These are phyloP conservation scores for Rubia peregrina DNA, from an alignment of 305 asterid species.

Conservation along the genomic window DNA sequence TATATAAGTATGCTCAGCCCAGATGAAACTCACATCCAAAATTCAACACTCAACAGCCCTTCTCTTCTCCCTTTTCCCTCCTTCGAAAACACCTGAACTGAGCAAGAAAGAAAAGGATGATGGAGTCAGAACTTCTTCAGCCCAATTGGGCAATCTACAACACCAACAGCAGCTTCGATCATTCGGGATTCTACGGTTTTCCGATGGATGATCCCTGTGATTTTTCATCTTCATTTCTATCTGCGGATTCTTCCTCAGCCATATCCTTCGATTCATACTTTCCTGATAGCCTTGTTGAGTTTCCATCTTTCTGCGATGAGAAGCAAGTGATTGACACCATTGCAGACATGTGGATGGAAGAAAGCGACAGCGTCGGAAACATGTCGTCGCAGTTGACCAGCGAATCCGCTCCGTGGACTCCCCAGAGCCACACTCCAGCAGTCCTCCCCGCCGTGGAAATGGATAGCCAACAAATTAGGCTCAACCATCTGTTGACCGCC, in stretches of 20 bases:
- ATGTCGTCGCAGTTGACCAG: conserved; percentile 28
- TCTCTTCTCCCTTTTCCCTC: conserved; percentile 5
- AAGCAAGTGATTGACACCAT: conserved; percentile 18
- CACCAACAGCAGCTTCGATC: conserved; percentile 20
- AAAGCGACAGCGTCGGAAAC: conserved; percentile 23
- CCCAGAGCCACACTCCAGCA: conserved; percentile 28
- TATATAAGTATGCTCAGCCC: conserved; percentile 13
- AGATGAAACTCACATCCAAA: neutral
- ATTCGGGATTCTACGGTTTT: conserved; percentile 23
- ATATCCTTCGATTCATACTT: conserved; percentile 30
- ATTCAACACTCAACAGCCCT: conserved; percentile 12
- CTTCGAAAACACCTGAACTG: neutral
- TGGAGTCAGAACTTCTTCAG: conserved; percentile 37
- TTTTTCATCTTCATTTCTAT: conserved; percentile 31
- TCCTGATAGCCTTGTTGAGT: conserved; percentile 27
- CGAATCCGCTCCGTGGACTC: conserved; percentile 25
- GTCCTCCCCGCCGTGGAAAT: conserved; percentile 27
- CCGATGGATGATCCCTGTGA: conserved; percentile 21
- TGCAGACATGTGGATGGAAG: conserved; percentile 32
- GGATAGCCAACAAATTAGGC: conserved; percentile 33
- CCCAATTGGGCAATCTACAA: conserved; percentile 33
- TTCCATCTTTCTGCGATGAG: conserved; percentile 27
- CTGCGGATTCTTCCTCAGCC: conserved; percentile 30
- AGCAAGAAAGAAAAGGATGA: conserved; percentile 21
- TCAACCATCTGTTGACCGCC: conserved; percentile 47